A percentile compares a stretch with the other conserved stretches of the same genome.
Conservation (phyloP, 164 flowering plant species). For the Nelumbo lutea region DNA sequence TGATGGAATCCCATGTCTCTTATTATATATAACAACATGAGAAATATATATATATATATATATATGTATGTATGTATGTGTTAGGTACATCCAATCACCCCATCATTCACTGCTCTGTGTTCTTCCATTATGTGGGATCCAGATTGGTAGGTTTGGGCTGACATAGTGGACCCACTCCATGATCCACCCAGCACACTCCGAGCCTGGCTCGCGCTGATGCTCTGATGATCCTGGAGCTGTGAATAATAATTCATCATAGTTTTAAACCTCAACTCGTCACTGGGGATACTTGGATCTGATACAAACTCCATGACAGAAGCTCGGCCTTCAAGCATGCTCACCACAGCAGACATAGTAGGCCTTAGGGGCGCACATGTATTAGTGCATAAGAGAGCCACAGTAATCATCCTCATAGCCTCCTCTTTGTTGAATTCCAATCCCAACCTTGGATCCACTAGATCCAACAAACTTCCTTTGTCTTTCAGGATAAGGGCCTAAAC, state of each 20-base stretch:
- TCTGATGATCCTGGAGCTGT: slow-evolving; percentile 1
- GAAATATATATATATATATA: no score
- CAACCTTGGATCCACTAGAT: slow-evolving; percentile 27
- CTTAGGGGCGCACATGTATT: slow-evolving; percentile 22
- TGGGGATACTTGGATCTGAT: slow-evolving; percentile 6
- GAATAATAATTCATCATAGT: slow-evolving; percentile 6
- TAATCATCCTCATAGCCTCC: slow-evolving; percentile 23
- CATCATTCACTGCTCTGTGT: background rate
- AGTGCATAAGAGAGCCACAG: slow-evolving; percentile 25
- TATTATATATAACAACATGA: no score
- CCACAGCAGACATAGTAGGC: slow-evolving; percentile 19
- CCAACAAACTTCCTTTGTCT: slow-evolving; percentile 17
- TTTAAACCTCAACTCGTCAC: slow-evolving; percentile 13
- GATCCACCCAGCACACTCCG: slow-evolving; percentile 15
- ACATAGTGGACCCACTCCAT: slow-evolving; percentile 17
- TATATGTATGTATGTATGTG: no score
- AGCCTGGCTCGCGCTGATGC: background rate
- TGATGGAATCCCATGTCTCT: no score
- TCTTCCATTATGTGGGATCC: slow-evolving; percentile 14
- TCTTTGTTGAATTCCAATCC: slow-evolving; percentile 15
- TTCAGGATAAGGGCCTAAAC: slow-evolving; percentile 11
- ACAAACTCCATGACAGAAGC: slow-evolving; percentile 8
- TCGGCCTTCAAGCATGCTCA: no score
- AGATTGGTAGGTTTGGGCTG: slow-evolving; percentile 12
- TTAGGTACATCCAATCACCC: no score